Evolutionary conservation across 805 yeast genomes (phyloP), one percentile per base, ranked within the genome.

Genomic region (Candida broadrunensis): DNA sequence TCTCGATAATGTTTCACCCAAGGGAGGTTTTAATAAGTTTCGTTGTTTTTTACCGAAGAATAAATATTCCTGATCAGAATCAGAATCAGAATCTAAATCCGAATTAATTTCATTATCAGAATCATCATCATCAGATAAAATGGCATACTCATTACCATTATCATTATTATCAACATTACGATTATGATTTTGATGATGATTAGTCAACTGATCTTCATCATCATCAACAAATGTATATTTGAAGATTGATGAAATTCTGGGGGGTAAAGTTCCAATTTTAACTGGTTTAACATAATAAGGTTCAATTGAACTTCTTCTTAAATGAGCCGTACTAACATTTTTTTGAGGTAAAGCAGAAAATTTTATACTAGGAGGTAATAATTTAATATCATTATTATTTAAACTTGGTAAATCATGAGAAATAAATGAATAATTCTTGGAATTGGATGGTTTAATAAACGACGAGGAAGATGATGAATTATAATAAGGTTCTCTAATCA

Each of bases 401-500:
- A 35, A 37, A 11, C 25, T 30, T 7, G 46, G 44, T 19, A 40
- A 36, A 24, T 42, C 44, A 29, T 39, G 31, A 18, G 39, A 14
- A 4, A 44, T 38, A 25, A 42, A 35, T 25, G 48, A 36, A 39
- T 38, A 47, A 31, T 33, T 36, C 12, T 34, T 37, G 9, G 39
- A 11, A 31, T 38, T 46, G 5, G 45, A 35, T 13, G 50, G 46
- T 39, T 49, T 48, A 32, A 48, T 38, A 25, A 31, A 39, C 7
- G 41, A 38, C 2, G 44, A 20, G 13, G 38, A 5, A 2, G 36
- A 12, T 3, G 39, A 16, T 3, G 46, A 31, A 12, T 14, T 25
- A 32, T 49, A 47, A 37, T 49, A 50, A 8, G 55, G 53, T 21
- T 48, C 52, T 30, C 38, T 48, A 8, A 40, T 40, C 45, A 40